A percentile compares a stretch with the other conserved stretches of the same genome.
These are phyloP conservation scores for Tetracladium maxilliforme DNA, from an alignment of 2,329 filamentous ascomycete species.

Conservation along the genomic window DNA sequence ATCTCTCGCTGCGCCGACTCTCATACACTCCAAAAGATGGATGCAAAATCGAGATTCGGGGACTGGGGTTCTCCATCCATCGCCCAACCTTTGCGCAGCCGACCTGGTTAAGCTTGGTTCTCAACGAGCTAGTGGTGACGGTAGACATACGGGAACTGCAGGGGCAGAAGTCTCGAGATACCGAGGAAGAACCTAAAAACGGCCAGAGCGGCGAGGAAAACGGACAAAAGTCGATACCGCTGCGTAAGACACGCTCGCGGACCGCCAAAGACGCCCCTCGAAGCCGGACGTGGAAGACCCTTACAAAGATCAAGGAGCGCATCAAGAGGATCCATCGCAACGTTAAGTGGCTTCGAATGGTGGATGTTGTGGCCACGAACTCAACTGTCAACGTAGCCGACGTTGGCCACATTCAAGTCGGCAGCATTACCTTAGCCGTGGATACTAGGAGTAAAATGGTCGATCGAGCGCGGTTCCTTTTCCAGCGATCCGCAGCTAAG, in stretches of 20 bases:
- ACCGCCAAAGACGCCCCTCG: slow-evolving; percentile 20
- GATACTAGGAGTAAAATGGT: slow-evolving; percentile 88
- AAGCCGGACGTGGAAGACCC: slow-evolving; percentile 65
- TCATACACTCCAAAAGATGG: slow-evolving; percentile 84
- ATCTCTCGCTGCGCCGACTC: slow-evolving; percentile 79
- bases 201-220: slow-evolving; percentile 8
- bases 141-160: slow-evolving; percentile 59
- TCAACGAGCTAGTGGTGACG: slow-evolving; percentile 75
- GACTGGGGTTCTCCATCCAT: slow-evolving; percentile 77
- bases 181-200: slow-evolving; percentile 15
- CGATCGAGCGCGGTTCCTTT: slow-evolving; percentile 77
- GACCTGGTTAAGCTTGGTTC: slow-evolving; percentile 84
- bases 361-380: slow-evolving; percentile 77
- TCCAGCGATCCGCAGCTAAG: slow-evolving; percentile 54
- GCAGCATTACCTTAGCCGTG: slow-evolving; percentile 71
- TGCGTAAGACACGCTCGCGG: slow-evolving; percentile 4
- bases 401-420: slow-evolving; percentile 74
- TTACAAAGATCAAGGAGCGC: slow-evolving; percentile 68
- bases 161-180: slow-evolving; percentile 29
- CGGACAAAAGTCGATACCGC: slow-evolving; percentile 8
- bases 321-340: slow-evolving; percentile 78
- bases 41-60: slow-evolving; percentile 75
- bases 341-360: slow-evolving; percentile 76
- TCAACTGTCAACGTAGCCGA: slow-evolving; percentile 64
- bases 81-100: slow-evolving; percentile 93